Evolutionary conservation across 2,329 filamentous ascomycete species (phyloP).

Genomic region (Thielaviopsis populi): DNA sequence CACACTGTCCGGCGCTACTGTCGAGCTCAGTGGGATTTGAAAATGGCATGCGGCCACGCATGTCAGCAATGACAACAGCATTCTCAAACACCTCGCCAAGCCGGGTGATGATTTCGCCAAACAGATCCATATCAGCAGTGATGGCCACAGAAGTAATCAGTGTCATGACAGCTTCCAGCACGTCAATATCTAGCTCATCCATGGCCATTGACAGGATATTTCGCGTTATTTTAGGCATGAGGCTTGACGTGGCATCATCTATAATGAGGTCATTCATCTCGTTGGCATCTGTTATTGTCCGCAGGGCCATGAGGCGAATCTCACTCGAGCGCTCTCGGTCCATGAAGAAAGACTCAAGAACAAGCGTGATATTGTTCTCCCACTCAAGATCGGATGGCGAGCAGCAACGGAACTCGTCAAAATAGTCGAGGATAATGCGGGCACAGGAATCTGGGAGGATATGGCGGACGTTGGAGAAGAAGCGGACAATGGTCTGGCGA

Average conservation of each 20-base stretch:
- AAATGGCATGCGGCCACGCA: conserved; percentile 14
- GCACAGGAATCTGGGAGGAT: conserved; percentile 50
- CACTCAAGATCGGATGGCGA: conserved; percentile 56
- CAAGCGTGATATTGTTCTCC: conserved; percentile 46
- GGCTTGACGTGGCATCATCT: conserved; percentile 42
- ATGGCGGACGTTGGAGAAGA: conserved; percentile 47
- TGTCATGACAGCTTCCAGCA: conserved; percentile 49
- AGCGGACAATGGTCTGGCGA: conserved; percentile 48
- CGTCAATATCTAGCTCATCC: conserved; percentile 46
- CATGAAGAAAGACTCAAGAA: conserved; percentile 49
- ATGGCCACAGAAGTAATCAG: conserved; percentile 51
- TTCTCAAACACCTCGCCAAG: conserved; percentile 15
- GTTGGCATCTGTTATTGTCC: conserved; percentile 44
- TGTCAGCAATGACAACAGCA: conserved; percentile 6
- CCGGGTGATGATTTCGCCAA: conserved; percentile 34
- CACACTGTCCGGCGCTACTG: conserved; percentile 16
- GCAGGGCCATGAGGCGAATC: conserved; percentile 47
- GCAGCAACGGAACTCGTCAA: conserved; percentile 53
- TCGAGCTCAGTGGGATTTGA: conserved; percentile 20
- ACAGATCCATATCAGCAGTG: conserved; percentile 43
- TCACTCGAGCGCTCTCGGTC: conserved; percentile 44
- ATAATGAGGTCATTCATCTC: conserved; percentile 43
- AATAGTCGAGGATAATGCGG: conserved; percentile 50
- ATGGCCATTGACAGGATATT: conserved; percentile 46
- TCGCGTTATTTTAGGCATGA: conserved; percentile 43